A percentile compares a stretch with the other conserved stretches of the same genome.
phyloP scores from a whole-genome alignment of 2,329 filamentous ascomycete species.

The Thielaviopsis euricoi region DNA sequence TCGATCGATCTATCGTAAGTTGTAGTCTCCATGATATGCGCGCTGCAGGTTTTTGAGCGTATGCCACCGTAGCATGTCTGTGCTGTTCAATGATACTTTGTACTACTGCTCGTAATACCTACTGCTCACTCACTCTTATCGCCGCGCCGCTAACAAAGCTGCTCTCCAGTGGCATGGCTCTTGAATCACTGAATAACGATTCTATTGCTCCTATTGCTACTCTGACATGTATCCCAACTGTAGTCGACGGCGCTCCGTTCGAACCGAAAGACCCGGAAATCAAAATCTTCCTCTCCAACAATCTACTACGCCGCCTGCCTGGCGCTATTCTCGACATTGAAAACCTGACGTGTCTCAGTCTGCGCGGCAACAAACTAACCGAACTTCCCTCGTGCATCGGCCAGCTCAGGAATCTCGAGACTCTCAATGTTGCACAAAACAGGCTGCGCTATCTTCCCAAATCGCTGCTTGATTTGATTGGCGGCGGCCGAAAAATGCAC shows the following conservation, averaged over 20 bases:
- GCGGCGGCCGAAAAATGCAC: constrained; percentile 26
- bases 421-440: constrained; percentile 53
- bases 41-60: no score
- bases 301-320: constrained; percentile 39
- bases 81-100: neutral
- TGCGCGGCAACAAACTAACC: constrained; percentile 45
- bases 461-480: constrained; percentile 43
- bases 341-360: constrained; percentile 45
- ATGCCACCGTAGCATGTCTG: neutral
- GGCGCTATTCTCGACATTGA: constrained; percentile 43
- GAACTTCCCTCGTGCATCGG: constrained; percentile 44
- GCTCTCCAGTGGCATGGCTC: constrained; percentile 23
- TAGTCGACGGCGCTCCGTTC: constrained; percentile 41
- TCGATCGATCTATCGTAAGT: constrained; percentile 45
- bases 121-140: no score
- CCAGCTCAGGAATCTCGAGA: constrained; percentile 38
- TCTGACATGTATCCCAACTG: constrained; percentile 36
- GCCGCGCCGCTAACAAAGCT: constrained; percentile 5
- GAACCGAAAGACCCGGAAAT: constrained; percentile 40
- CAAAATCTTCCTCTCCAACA: constrained; percentile 44
- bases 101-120: no score
- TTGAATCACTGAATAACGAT: constrained; percentile 37
- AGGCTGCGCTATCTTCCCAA: constrained; percentile 41
- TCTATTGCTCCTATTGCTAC: constrained; percentile 39
- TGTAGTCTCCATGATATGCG: no score